Evolutionary conservation across 208 protist species (phyloP).

Genomic region (Leishmania arabica): DNA sequence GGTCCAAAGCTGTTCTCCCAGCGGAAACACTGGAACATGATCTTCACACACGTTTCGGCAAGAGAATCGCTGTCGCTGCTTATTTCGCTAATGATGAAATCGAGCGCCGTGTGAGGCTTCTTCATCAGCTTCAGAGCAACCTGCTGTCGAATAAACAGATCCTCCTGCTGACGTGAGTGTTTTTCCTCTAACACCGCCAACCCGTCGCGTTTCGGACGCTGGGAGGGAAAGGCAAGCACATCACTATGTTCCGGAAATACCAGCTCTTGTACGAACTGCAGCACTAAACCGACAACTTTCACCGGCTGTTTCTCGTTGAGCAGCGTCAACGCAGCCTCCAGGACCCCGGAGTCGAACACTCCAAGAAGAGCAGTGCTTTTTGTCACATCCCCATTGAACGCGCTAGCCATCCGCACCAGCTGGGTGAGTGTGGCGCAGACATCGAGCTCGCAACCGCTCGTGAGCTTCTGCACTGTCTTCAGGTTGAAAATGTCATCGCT

Average conservation of each 20-base stretch:
- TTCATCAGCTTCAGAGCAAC: constrained; percentile 74
- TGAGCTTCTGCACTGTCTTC: constrained; percentile 16
- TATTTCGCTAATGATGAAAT: constrained; percentile 68
- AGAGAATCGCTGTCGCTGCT: constrained; percentile 41
- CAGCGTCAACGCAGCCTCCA: constrained; percentile 39
- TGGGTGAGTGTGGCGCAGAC: constrained; percentile 22
- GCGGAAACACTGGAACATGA: constrained; percentile 81
- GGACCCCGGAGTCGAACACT: constrained; percentile 31
- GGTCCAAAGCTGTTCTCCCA: constrained; percentile 86
- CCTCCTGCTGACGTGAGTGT: constrained; percentile 45
- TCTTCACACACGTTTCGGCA: constrained; percentile 69
- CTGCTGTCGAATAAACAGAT: constrained; percentile 76
- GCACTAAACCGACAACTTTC: constrained; percentile 36
- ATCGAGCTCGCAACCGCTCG: constrained; percentile 13
- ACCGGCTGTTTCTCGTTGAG: constrained; percentile 35
- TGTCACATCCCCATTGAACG: constrained; percentile 15
- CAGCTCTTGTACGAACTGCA: constrained; percentile 57
- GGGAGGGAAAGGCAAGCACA: constrained; percentile 83
- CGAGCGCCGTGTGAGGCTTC: constrained; percentile 67
- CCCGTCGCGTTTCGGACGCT: constrained; percentile 39
- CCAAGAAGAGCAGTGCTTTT: constrained; percentile 23
- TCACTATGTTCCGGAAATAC: constrained; percentile 71
- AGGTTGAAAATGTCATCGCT: constrained; percentile 47
- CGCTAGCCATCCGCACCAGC: constrained; percentile 17
- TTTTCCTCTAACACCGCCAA: constrained; percentile 43